Evolutionary conservation across 2,329 filamentous ascomycete genomes (phyloP).

Genomic region (Trichoderma guizhouense): DNA sequence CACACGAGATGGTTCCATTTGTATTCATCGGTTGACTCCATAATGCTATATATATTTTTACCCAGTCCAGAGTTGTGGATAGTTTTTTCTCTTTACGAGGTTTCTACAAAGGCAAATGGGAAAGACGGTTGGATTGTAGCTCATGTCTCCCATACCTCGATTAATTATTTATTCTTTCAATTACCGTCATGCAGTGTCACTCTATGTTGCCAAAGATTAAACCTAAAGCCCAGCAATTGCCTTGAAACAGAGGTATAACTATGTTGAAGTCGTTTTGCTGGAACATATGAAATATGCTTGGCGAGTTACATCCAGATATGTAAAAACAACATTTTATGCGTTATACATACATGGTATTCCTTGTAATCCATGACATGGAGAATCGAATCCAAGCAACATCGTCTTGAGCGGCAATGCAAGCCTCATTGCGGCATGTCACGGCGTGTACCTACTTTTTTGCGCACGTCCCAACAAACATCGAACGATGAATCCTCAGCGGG

Average conservation of each 20-base stretch:
- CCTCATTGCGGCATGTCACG: neutral
- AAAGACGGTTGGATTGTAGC: neutral
- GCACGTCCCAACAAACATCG: neutral
- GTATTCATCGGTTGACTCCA: neutral
- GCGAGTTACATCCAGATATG: neutral
- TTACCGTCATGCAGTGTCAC: neutral
- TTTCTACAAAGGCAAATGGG: neutral
- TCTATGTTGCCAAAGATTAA: neutral
- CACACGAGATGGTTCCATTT: neutral
- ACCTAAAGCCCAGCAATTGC: neutral
- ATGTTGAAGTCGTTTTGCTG: neutral
- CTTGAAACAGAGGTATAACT: neutral
- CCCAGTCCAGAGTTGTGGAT: constrained; percentile 6
- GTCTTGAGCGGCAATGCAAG: neutral
- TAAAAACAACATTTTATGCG: neutral
- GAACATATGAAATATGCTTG: neutral
- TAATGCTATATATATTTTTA: constrained; percentile 14
- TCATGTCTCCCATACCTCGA: neutral
- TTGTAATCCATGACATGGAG: neutral
- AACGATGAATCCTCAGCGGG: neutral
- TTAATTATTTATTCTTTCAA: constrained; percentile 9
- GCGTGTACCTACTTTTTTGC: neutral
- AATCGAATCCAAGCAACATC: neutral
- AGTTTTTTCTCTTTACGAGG: constrained; percentile 6
- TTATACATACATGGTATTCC: neutral